Evolutionary conservation across 83 land plant species (phyloP).

Genomic region (Picea abies): DNA sequence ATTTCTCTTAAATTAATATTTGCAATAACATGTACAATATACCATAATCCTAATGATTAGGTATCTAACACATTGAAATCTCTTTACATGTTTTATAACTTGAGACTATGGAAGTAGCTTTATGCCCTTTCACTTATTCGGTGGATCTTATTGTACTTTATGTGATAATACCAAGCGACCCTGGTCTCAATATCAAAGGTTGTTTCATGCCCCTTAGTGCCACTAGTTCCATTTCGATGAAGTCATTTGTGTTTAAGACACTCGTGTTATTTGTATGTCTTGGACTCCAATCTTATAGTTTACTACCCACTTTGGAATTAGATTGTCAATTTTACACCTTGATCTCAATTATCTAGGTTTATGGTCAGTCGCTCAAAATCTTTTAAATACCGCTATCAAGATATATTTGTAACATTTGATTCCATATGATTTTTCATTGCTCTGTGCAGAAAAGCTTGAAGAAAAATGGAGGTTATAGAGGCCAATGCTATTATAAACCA

Average conservation of each 20-base stretch:
- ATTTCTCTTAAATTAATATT: no score
- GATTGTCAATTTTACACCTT: background rate
- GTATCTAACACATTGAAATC: background rate
- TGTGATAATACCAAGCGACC: background rate
- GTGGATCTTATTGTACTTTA: background rate
- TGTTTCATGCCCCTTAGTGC: background rate
- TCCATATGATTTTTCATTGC: background rate
- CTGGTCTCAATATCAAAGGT: background rate
- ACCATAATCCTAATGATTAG: no score
- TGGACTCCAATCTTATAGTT: background rate
- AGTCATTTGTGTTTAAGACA: background rate
- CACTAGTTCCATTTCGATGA: background rate
- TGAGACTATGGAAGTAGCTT: background rate
- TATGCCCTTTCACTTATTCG: background rate
- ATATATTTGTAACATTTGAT: background rate
- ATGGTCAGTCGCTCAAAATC: background rate
- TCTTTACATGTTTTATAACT: background rate
- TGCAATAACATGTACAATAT: no score
- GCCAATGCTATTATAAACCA: slow-evolving; percentile 49
- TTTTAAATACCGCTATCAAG: background rate
- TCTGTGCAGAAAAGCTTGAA: slow-evolving; percentile 2
- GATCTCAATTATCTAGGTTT: background rate
- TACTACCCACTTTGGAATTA: background rate
- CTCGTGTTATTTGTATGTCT: no score
- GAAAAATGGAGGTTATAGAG: background rate